Conservation (phyloP, 305 asterid species). For the Fraxinus latifolia region DNA sequence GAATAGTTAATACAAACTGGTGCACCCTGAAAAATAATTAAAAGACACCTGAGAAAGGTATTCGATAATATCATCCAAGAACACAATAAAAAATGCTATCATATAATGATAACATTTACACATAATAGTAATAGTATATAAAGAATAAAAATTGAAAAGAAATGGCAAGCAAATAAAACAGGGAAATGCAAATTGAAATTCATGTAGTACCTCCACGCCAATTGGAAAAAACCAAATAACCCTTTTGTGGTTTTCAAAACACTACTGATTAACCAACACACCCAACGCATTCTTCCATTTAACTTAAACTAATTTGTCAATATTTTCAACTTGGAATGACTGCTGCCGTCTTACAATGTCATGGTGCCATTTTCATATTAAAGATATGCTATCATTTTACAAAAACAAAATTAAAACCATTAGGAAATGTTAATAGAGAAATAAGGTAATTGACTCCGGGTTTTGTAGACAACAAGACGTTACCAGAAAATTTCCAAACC, state of each 20-base stretch:
- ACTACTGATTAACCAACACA: not conserved
- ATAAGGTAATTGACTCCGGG: not conserved
- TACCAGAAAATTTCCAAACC: not conserved
- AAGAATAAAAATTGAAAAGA: not conserved
- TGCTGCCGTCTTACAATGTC: not conserved
- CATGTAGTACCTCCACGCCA: not conserved
- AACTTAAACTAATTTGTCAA: not conserved
- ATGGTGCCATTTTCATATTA: not conserved
- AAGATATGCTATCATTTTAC: not conserved
- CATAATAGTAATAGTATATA: not conserved
- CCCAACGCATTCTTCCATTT: not conserved
- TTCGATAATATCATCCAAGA: conserved; percentile 2
- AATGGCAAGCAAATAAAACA: not conserved
- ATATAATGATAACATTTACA: not conserved
- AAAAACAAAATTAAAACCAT: not conserved
- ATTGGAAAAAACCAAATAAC: not conserved
- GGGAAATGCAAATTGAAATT: not conserved
- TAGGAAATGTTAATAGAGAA: not conserved
- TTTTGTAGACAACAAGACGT: not conserved
- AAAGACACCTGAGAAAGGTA: conserved; percentile 24
- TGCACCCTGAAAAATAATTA: conserved; percentile 50
- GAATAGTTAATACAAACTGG: conserved; percentile 74
- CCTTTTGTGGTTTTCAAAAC: not conserved
- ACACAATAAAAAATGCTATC: not conserved
- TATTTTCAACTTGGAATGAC: not conserved